These are phyloP conservation scores for Calonectria henricotiae DNA, from an alignment of 2,329 filamentous ascomycete genomes.

Conservation along the genomic window DNA sequence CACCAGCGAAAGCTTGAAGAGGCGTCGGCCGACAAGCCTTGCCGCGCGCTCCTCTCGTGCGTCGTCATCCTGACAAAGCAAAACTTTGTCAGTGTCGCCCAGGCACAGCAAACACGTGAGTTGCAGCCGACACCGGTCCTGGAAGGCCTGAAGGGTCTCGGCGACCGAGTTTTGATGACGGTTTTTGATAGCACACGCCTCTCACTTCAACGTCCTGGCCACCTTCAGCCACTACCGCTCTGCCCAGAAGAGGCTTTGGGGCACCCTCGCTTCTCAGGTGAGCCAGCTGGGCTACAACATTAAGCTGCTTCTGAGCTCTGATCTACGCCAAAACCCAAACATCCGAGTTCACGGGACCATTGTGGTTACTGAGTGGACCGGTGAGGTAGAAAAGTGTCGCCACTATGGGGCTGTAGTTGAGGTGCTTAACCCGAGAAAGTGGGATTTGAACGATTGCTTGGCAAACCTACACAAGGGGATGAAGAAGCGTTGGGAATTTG, in stretches of 20 bases:
- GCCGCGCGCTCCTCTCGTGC: constrained; percentile 14
- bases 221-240: constrained; percentile 6
- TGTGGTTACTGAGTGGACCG: constrained; percentile 17
- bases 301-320: constrained; percentile 1
- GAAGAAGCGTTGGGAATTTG: constrained; percentile 5
- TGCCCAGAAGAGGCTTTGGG: constrained; percentile 2
- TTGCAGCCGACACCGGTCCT: background rate
- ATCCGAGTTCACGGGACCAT: constrained; percentile 9
- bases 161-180: background rate
- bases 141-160: background rate
- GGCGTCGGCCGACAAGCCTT: background rate
- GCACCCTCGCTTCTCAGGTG: background rate
- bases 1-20: constrained; percentile 13
- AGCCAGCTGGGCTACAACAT: constrained; percentile 12
- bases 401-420: constrained; percentile 7
- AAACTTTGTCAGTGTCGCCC: constrained; percentile 5
- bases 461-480: constrained; percentile 11
- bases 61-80: constrained; percentile 15
- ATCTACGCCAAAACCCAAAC: constrained; percentile 12
- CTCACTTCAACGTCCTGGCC: constrained; percentile 7
- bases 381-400: background rate
- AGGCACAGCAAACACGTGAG: constrained; percentile 11
- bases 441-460: constrained; percentile 5
- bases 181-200: background rate
- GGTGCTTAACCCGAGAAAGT: background rate